Conservation (phyloP, 2,329 filamentous ascomycete species). For the Claviceps purpurea region DNA sequence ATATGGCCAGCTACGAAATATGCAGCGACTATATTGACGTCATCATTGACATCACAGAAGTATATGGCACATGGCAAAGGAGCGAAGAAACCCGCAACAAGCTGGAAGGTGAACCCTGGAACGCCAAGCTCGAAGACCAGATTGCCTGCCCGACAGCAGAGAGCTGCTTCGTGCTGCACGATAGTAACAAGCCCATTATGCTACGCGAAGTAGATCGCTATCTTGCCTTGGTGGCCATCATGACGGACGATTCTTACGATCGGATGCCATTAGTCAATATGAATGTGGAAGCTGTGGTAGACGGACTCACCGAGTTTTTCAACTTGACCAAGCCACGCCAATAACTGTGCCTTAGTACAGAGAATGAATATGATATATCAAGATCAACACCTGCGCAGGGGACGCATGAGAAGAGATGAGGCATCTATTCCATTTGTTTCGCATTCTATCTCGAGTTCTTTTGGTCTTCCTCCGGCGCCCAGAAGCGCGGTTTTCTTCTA, state of each 20-base stretch:
- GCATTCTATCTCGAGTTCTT: neutral
- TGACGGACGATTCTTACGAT: conserved; percentile 73
- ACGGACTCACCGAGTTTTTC: conserved; percentile 68
- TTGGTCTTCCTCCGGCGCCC: neutral
- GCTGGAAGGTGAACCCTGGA: conserved; percentile 48
- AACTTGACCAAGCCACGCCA: conserved; percentile 50
- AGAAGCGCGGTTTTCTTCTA: neutral
- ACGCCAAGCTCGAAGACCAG: conserved; percentile 50
- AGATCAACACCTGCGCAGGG: neutral
- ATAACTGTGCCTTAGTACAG: conserved; percentile 5
- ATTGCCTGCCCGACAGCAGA: conserved; percentile 52
- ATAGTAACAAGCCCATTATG: conserved; percentile 51
- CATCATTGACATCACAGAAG: conserved; percentile 90
- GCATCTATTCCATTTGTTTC: too few species aligned
- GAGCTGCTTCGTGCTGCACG: conserved; percentile 54
- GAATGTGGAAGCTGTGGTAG: conserved; percentile 72
- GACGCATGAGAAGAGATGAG: neutral
- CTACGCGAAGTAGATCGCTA: conserved; percentile 60
- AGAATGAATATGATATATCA: neutral
- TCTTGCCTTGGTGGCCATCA: conserved; percentile 70
- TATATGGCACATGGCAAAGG: conserved; percentile 68
- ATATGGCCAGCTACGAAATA: conserved; percentile 94
- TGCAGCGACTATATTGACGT: conserved; percentile 98
- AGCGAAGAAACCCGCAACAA: conserved; percentile 38
- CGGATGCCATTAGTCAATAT: conserved; percentile 77